Percentiles rank a stretch among this genome's conserved stretches.
Evolutionary conservation across 305 asterid genomes (phyloP).

Genomic region (Fraxinus velutina): DNA sequence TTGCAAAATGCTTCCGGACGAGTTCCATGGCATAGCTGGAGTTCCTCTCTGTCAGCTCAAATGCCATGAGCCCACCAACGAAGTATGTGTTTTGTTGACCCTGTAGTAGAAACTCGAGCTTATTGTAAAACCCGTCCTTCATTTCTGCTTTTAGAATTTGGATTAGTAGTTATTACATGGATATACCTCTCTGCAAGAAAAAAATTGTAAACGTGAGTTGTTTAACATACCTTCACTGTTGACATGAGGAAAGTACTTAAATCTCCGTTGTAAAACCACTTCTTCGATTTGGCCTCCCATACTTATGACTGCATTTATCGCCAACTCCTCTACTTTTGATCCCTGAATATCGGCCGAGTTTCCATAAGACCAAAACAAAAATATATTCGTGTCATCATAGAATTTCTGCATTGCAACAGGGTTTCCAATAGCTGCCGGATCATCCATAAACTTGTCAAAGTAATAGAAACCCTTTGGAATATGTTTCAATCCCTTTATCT

Average conservation of each 20-base stretch:
- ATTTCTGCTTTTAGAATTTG: conserved; percentile 47
- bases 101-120: conserved; percentile 61
- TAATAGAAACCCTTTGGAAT: conserved; percentile 71
- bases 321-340: conserved; percentile 45
- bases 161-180: background rate
- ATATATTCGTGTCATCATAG: conserved; percentile 50
- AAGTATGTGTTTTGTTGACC: conserved; percentile 67
- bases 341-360: conserved; percentile 57
- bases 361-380: conserved; percentile 83
- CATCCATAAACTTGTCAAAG: conserved; percentile 66
- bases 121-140: conserved; percentile 70
- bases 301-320: conserved; percentile 53
- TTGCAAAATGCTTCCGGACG: conserved; percentile 55
- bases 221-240: conserved; percentile 48
- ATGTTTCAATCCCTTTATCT: conserved; percentile 62
- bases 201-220: background rate
- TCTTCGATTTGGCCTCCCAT: conserved; percentile 58
- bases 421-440: conserved; percentile 60
- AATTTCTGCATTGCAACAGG: conserved; percentile 87
- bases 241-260: conserved; percentile 78
- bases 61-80: conserved; percentile 77
- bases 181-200: background rate
- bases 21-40: conserved; percentile 58
- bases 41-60: conserved; percentile 84
- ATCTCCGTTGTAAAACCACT: conserved; percentile 53